Percentiles rank a stretch among this genome's conserved stretches.
Evolutionary conservation across 805 yeast genomes (phyloP).

Genomic region (Sugiyamaella mastotermitis): DNA sequence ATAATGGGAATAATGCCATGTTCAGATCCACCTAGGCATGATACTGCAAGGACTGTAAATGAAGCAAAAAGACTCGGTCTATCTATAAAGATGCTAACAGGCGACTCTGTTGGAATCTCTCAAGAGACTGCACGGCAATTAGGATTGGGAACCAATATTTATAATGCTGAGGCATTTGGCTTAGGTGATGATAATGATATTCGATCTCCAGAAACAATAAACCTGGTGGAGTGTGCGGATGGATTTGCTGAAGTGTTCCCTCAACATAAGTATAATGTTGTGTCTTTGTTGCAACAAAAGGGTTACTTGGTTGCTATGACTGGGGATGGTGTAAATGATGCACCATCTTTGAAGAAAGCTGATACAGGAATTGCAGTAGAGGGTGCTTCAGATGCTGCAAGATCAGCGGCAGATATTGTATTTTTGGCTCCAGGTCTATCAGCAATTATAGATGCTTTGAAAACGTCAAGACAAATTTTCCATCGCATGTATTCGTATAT

Average conservation of each 20-base stretch:
- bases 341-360: conserved; percentile 61
- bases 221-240: conserved; percentile 80
- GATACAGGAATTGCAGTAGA: conserved; percentile 85
- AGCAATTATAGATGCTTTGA: conserved; percentile 56
- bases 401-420: conserved; percentile 41
- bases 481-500: conserved; percentile 98
- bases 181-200: conserved; percentile 55
- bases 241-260: conserved; percentile 81
- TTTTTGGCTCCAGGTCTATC: conserved; percentile 55
- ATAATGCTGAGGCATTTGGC: conserved; percentile 95
- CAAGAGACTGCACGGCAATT: conserved; percentile 97
- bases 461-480: conserved; percentile 95
- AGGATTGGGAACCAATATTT: conserved; percentile 93
- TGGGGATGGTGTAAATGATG: conserved; percentile 67
- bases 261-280: conserved; percentile 61
- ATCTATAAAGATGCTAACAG: conserved; percentile 96
- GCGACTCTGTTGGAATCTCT: conserved; percentile 99
- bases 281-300: conserved; percentile 57
- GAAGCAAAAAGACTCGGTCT: conserved; percentile 90
- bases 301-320: conserved; percentile 66
- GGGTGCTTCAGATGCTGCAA: conserved; percentile 42
- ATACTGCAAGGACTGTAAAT: conserved; percentile 88
- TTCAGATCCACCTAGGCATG: conserved; percentile 99
- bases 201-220: conserved; percentile 61
- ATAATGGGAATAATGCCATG: conserved; percentile 97